Evolutionary conservation across 768 basidiomycete genomes (phyloP), one percentile per base, ranked within the genome.

Genomic region (Pisolithus microcarpus): DNA sequence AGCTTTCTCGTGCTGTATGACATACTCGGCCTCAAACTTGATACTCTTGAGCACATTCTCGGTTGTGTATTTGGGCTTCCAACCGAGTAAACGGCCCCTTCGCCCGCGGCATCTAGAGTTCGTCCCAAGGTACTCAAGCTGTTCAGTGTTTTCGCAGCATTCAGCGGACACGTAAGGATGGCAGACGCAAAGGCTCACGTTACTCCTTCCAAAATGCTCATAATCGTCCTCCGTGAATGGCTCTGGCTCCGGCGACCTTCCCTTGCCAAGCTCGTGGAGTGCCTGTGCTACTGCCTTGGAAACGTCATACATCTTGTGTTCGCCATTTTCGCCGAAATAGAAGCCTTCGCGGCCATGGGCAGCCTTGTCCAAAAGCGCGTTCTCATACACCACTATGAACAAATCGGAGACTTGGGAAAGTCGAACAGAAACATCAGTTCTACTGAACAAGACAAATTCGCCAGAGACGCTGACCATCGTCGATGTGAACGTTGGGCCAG

Each of bases 11-110:
- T 54, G 54, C n/a, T 26, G 53, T 5, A 63, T 13, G 16, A 57
- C 16, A 19, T 54, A 65, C 42, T 67, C 54, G 7, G 58, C 58
- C 24, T 65, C 62, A 11, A 11, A 48, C 47, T 26, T 53, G 15
- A 65, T 28, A 44, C 60, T 56, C 26, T 48, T 52, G 37, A 57
- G 37, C 28, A 67, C 6, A 19, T 65, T 64, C 6, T 64, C 58
- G 0, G 52, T 46, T 0, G 69, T 69, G 48, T 73, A n/a, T 39
- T 58, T 69, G 4, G 66, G 63, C 38, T 58, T 37, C 67, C 67
- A 67, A 1, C 66, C 65, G 18, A 67, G 48, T 1, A 51, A 54
- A 16, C 59, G 57, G 10, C 49, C 55, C 6, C 67, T 54, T 39
- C 34, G 58, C 16, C 60, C 58, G 24, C 26, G 53, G 4, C 54